These are phyloP conservation scores for Aspergillus leporis DNA, from an alignment of 495 filamentous ascomycete genomes.

Conservation along the genomic window DNA sequence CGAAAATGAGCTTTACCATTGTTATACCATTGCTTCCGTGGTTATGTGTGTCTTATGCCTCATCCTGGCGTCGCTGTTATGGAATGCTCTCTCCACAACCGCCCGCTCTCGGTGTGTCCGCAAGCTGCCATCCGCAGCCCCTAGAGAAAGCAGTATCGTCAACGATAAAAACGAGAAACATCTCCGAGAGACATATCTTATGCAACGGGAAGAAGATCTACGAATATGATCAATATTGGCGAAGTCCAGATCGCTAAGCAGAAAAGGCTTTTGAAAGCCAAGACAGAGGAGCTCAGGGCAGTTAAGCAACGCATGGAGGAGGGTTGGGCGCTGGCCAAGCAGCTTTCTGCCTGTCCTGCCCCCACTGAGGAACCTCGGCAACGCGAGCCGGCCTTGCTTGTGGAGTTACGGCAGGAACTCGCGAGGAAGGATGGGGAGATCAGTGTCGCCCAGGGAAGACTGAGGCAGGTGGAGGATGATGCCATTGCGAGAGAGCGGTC, in stretches of 20 bases:
- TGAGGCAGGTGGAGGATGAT: background rate
- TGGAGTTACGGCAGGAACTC: slow-evolving; percentile 1
- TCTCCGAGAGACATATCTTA: background rate
- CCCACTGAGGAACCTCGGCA: background rate
- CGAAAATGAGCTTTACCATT: slow-evolving; percentile 12
- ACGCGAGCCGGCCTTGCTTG: background rate
- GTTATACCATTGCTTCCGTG: slow-evolving; percentile 5
- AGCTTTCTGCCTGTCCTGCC: slow-evolving; percentile 1
- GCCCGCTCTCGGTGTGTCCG: background rate
- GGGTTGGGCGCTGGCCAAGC: slow-evolving; percentile 4
- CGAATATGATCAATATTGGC: slow-evolving; percentile 1
- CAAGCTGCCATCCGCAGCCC: background rate
- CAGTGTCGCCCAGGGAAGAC: background rate
- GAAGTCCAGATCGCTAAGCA: slow-evolving; percentile 3
- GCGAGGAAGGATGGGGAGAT: background rate
- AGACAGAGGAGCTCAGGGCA: slow-evolving; percentile 6
- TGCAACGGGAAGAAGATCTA: background rate
- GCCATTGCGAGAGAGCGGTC: background rate
- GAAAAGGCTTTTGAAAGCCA: background rate
- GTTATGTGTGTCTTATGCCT: background rate
- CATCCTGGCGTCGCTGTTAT: background rate
- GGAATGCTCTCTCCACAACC: background rate
- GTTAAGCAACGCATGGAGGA: slow-evolving; percentile 5
- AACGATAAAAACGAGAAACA: background rate
- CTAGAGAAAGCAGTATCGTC: background rate